Conservation (phyloP, 1,284 basidiomycete species). For the Laetiporus sulphureus region DNA sequence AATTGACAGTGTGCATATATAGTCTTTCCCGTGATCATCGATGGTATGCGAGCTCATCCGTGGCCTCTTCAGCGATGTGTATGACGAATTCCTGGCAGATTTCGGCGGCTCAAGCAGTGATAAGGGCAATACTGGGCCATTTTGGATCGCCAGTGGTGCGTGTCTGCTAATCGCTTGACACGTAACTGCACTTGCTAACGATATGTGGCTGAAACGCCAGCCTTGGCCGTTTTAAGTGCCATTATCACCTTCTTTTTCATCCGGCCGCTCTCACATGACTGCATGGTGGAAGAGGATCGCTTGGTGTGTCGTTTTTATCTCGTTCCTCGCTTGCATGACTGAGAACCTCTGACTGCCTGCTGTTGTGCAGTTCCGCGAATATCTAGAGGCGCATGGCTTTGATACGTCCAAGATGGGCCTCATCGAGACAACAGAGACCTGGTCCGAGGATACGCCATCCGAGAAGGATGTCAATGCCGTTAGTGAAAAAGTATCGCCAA, state of each 20-base stretch:
- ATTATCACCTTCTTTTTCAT: constrained; percentile 71
- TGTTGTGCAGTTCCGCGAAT: constrained; percentile 64
- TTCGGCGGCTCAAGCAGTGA: constrained; percentile 48
- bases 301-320: constrained; percentile 35
- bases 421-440: too few relatives aligned
- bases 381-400: constrained; percentile 71
- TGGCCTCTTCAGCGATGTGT: background rate
- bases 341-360: background rate
- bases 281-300: constrained; percentile 74
- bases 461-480: too few relatives aligned
- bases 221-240: constrained; percentile 76
- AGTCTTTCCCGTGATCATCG: constrained; percentile 35
- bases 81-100: constrained; percentile 27
- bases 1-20: too few relatives aligned
- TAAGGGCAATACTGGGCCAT: constrained; percentile 71
- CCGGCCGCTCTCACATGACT: constrained; percentile 67
- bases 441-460: too few relatives aligned
- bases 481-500: too few relatives aligned
- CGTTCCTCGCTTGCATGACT: constrained; percentile 5
- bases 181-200: too few relatives aligned
- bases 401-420: constrained; percentile 69
- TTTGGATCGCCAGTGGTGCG: constrained; percentile 71
- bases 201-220: too few relatives aligned
- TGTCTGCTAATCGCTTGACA: background rate
- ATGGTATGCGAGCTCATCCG: constrained; percentile 30